Conservation (phyloP, 2,329 filamentous ascomycete species). For the Volutella citrinella region DNA sequence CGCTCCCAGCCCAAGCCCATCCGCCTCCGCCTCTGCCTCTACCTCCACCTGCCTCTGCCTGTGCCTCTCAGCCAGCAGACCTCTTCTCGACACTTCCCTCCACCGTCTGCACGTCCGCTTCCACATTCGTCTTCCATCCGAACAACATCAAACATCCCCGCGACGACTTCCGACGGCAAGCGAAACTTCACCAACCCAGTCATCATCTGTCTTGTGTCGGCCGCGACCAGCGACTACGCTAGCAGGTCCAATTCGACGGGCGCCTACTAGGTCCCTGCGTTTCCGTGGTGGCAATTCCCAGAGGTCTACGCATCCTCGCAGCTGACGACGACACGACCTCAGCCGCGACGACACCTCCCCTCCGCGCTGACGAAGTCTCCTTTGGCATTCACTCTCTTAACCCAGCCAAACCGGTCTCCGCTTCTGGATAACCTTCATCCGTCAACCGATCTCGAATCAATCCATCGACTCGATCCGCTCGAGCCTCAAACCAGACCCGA, state of each 20-base stretch:
- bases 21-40: constrained; percentile 11
- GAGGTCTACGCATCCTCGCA: constrained; percentile 24
- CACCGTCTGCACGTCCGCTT: constrained; percentile 19
- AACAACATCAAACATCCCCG: constrained; percentile 9
- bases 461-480: constrained; percentile 3
- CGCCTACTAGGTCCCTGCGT: constrained; percentile 19
- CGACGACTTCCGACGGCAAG: constrained; percentile 10
- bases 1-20: constrained; percentile 25
- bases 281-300: constrained; percentile 22
- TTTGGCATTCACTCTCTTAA: constrained; percentile 15
- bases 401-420: constrained; percentile 16
- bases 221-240: constrained; percentile 13
- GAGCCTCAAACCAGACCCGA: constrained; percentile 5
- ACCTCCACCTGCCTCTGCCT: constrained; percentile 11
- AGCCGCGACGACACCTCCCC: constrained; percentile 15
- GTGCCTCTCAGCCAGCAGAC: constrained; percentile 16
- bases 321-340: constrained; percentile 29
- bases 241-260: no score
- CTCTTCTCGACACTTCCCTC: constrained; percentile 19
- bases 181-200: constrained; percentile 9
- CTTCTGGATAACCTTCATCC: no score
- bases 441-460: no score
- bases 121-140: constrained; percentile 20
- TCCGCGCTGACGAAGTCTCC: constrained; percentile 9
- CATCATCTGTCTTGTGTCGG: constrained; percentile 11